Base-by-base conservation (phyloP, 257 asterid species). In the Lithospermum erythrorhizon region DNA sequence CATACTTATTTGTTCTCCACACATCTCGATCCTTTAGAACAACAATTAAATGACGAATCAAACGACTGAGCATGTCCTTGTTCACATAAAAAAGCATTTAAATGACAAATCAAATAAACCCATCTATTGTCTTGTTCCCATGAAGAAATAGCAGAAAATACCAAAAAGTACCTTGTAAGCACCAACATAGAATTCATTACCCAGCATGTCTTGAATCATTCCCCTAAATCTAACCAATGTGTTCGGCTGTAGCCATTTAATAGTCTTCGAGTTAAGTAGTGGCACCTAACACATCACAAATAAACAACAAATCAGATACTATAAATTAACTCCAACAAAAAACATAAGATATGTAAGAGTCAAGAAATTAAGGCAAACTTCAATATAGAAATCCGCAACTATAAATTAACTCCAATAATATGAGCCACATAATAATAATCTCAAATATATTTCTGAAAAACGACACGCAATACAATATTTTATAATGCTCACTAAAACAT, bases 201-300 rank as follows among this genome's bases (percentile, higher is more conserved):
- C 96, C 67, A 86, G 63, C 97, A 91, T 88, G 70, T 91, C 97
- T 69, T 86, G 97, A 55, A 91, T 75, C 97, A 88, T 88, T 22
- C 97, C 98, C 59, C 98, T 79, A 66, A 84, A 86, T 18, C 89
- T 86, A 65, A 88, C 97, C 59, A 91, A 84, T 30, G 91, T 84
- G 70, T 86, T 84, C 35, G 98, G 90, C 58, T 75, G 79, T 52
- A 84, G 59, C 74, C 82, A 66, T 64, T 67, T 76, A 9, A 91
- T 68, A 19, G 86, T 86, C 58, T 85, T 57, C 17, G 83, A 79
- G 70, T 69, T 81, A 64, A 91, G 85, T 76, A 79, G 29, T 6
- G 95, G 97, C 49, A 91, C 98, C 98, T 91, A 67, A 65, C 19
- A 41, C 64, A 63, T 47, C 67, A 70, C 58, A 65, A 62, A 9